phyloP scores from a whole-genome alignment of 441 rosid genomes.

The Metrosideros polymorpha region DNA sequence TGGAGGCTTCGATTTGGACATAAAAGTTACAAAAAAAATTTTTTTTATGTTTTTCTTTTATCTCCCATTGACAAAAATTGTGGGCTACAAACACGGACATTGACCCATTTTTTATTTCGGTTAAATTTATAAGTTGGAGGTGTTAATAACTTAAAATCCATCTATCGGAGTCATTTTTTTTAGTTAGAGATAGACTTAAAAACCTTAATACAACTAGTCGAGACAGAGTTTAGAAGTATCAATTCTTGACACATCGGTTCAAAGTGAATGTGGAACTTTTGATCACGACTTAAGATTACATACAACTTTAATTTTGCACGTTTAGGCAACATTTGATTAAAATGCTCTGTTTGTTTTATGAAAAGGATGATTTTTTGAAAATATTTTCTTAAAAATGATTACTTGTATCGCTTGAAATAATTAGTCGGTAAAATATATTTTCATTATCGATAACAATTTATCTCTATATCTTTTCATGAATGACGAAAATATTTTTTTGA shows the following conservation, averaged over 20 bases:
- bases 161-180: fast-evolving
- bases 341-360: neutral
- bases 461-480: no score
- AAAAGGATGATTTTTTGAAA: no score
- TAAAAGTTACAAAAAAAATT: neutral
- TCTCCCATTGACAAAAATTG: neutral
- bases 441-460: neutral
- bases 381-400: no score
- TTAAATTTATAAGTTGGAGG: fast-evolving
- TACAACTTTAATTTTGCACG: no score
- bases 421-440: no score
- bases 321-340: fast-evolving
- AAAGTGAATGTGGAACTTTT: neutral
- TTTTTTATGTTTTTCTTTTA: neutral
- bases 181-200: no score
- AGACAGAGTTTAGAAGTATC: neutral
- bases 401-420: no score
- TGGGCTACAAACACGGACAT: fast-evolving
- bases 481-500: no score
- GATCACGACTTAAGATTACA: no score
- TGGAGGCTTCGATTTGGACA: neutral
- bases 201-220: fast-evolving
- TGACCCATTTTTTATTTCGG: neutral
- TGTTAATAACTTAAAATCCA: fast-evolving
- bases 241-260: neutral